Base-by-base conservation (phyloP, 768 basidiomycete species). In the Krasilnikovozyma curviuscula region DNA sequence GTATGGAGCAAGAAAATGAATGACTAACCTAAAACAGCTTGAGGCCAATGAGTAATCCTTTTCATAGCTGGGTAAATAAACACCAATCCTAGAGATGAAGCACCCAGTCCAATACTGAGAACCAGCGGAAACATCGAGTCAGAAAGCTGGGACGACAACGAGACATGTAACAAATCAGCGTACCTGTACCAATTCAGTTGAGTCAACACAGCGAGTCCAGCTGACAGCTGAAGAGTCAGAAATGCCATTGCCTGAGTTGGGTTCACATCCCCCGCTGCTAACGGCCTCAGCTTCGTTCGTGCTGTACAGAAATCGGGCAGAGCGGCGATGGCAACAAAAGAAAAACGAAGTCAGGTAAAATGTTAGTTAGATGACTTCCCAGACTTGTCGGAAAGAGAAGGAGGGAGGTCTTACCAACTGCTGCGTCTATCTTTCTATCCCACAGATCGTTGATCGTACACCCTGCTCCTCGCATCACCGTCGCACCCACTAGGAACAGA, bases 381-480 rank as follows among this genome's bases (percentile, higher is more conserved):
- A 39, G 13, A 19, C 35, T 18, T 35, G 5, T 0, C 10, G 37
- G 23, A 19, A 48, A 21, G 13, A 19, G 10, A 27, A 21, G 39
- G 13, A 39, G 30, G 28, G 14, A 29, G 16, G 35, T 5, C 31
- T 49, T 59, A 88, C 89, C 86, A 41, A 97, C 93, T 32, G 79
- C 77, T 60, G 76, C 78, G 70, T 98, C 93, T 38, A 93, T 74
- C 52, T 83, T 77, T 54, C 71, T 73, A 65, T 98, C 93, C 91
- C 93, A 97, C 77, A 98, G 78, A 61, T 98, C 93, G 63, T 98
- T 98, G 57, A 98, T 91, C 3, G 85, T 95, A 65, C 93, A 98
- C 3, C 93, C 93, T 19, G 93, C 93, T 5, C 91, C 85, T 18
- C 93, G 78, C 93, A 98, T 98, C 43, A 97, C 72, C 37, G 93